Base-by-base conservation (phyloP, 108 stramenopile genomes). In the Conticribra guillardii region DNA sequence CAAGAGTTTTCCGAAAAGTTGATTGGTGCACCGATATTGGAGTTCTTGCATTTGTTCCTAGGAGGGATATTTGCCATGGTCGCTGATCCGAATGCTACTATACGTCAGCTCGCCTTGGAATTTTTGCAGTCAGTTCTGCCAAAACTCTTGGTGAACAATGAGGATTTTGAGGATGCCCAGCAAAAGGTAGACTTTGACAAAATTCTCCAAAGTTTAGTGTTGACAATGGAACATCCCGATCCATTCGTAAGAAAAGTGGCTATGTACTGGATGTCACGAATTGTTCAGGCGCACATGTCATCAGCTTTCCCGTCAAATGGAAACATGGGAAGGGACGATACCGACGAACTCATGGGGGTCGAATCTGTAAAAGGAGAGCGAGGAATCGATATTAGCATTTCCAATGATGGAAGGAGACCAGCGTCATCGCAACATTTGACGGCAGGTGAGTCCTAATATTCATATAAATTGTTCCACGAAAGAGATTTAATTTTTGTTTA, bases 231-330 rank as follows among this genome's bases (percentile, higher is more conserved):
- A 66, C 91, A 92, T 70, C 94, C 94, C 18, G 89, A 95, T 83
- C 94, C 94, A 0, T 92, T 92, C 67, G 94, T 95, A 15, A 79
- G 94, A 49, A 95, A 95, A 75, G 90, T 95, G 7, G 94, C 94
- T 59, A 92, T 95, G 91, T 91, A 90, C 54, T 95, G 94, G 91
- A 90, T 92, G 84, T 85, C 77, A 31, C 83, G 89, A 16, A 95
- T 95, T 56, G 87, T 95, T 63, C 86, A 92, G 54, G 91, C 89
- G 23, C 89, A 95, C 82, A 91, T 92, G 67, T 67, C 77, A 11
- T 67, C 58, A 3, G 69, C 60, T 0, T 71, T 71, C 55, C 50
- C 74, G 24, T 48, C 67, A 31, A 28, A 49, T 1, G 19, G 64
- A 49, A 22, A 31, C 29, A 18, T n/a, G 32, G 45, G 45, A 24